These are phyloP conservation scores for Backusella psychrophila DNA, from an alignment of 192 early-diverging fungal genomes.

Conservation along the genomic window DNA sequence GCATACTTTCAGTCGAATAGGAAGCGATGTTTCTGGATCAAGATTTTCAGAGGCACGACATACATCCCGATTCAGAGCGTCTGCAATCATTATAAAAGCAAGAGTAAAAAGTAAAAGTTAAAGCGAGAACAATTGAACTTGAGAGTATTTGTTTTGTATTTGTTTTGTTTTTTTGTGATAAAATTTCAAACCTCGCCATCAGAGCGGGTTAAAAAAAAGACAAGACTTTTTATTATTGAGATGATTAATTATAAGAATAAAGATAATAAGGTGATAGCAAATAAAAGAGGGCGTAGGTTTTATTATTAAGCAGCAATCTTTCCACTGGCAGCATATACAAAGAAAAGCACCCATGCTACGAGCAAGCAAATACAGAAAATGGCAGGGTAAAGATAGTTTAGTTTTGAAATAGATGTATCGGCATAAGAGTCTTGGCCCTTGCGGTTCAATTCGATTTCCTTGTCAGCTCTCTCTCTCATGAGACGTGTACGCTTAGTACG, in stretches of 20 bases:
- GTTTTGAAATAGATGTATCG: not conserved
- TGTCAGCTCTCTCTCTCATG: constrained; percentile 28
- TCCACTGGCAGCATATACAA: constrained; percentile 29
- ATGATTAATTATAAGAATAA: not conserved
- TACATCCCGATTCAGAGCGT: not conserved
- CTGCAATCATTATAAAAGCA: not conserved
- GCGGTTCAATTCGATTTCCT: constrained; percentile 14
- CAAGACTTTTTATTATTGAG: not conserved
- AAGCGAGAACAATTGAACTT: not conserved
- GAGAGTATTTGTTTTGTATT: not conserved
- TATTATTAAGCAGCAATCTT: constrained; percentile 11
- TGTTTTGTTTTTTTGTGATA: not conserved
- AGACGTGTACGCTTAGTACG: constrained; percentile 15
- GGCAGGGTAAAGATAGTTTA: constrained; percentile 17
- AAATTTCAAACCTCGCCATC: not conserved
- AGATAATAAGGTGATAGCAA: not conserved
- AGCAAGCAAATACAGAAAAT: constrained; percentile 18
- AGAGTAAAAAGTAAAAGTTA: not conserved
- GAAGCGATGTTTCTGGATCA: not conserved
- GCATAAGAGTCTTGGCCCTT: constrained; percentile 23
- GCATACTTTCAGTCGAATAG: not conserved
- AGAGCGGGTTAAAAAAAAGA: not conserved
- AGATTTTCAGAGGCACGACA: not conserved
- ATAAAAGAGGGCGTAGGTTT: too few relatives aligned
- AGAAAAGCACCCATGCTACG: constrained; percentile 32